Conservation (phyloP, 768 basidiomycete species). For the Leccinum fibrillosum region DNA sequence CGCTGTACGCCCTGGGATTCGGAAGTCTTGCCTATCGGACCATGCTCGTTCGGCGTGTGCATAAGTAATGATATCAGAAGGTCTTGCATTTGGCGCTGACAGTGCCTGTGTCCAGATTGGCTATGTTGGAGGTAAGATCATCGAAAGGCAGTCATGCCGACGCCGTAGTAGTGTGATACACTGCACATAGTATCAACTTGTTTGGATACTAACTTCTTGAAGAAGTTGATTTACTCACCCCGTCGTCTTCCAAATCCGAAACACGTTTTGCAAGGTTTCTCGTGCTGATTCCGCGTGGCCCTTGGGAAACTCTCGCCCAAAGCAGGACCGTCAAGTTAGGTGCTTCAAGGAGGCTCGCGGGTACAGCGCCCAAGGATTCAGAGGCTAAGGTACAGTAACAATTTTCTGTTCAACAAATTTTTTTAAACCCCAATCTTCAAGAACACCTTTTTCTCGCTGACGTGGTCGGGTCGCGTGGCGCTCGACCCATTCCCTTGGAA, state of each 20-base stretch:
- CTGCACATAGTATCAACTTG: too few species aligned
- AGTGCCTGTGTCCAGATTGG: background rate
- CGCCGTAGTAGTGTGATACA: background rate
- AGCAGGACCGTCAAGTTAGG: background rate
- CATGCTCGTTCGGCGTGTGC: slow-evolving; percentile 19
- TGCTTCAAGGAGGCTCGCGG: background rate
- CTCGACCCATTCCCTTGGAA: too few species aligned
- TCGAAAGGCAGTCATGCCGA: background rate
- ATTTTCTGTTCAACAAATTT: too few species aligned
- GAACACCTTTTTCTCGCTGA: too few species aligned
- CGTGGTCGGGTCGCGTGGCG: too few species aligned
- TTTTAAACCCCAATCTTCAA: too few species aligned
- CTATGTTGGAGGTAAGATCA: background rate
- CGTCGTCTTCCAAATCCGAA: background rate
- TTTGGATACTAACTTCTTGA: too few species aligned
- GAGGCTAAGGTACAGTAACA: too few species aligned
- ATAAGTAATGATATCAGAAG: background rate
- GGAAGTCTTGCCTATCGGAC: slow-evolving; percentile 5
- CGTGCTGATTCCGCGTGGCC: background rate
- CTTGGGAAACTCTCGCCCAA: background rate
- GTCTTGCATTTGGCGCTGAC: background rate
- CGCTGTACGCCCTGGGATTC: slow-evolving; percentile 10
- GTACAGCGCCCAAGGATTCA: background rate
- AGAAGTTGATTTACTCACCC: background rate
- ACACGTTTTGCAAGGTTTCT: background rate